Percentiles rank a stretch among this genome's conserved stretches.
Evolutionary conservation across 1,139 yeast species (phyloP).

Genomic region (Barnettozyma hawaiiensis): DNA sequence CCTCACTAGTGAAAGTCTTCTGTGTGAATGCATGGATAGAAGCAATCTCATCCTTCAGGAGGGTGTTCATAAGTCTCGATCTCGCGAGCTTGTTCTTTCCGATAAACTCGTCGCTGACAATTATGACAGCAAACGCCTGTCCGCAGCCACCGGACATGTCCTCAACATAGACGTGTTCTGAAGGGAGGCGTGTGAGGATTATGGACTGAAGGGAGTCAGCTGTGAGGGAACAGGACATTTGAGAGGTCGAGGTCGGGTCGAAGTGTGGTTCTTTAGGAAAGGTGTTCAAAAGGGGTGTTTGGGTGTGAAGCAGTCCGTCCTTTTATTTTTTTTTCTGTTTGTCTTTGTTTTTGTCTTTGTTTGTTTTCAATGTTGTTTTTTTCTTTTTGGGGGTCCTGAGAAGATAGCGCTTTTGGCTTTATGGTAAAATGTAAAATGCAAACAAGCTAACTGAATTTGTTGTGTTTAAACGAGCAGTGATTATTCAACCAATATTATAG

Average conservation of each 20-base stretch:
- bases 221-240: slow-evolving; percentile 8
- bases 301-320: no score
- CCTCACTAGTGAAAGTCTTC: slow-evolving; percentile 69
- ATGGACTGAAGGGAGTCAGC: slow-evolving; percentile 39
- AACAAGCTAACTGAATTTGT: no score
- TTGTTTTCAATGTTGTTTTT: no score
- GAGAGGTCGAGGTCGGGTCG: no score
- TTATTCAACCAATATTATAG: no score
- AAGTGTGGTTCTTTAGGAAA: no score
- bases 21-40: slow-evolving; percentile 93
- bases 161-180: slow-evolving; percentile 55
- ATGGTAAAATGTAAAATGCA: no score
- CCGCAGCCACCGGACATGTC: slow-evolving; percentile 76
- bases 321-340: no score
- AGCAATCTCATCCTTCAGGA: slow-evolving; percentile 76
- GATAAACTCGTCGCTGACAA: slow-evolving; percentile 69
- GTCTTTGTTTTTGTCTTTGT: no score
- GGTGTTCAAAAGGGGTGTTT: not conserved
- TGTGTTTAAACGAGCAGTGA: no score
- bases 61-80: slow-evolving; percentile 76
- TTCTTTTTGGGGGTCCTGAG: no score
- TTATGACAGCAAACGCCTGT: slow-evolving; percentile 77
- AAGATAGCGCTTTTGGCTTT: no score
- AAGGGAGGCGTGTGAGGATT: slow-evolving; percentile 45
- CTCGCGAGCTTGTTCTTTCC: slow-evolving; percentile 85